Conservation (phyloP, 2,329 filamentous ascomycete genomes). For the Trichoderma arundinaceum region DNA sequence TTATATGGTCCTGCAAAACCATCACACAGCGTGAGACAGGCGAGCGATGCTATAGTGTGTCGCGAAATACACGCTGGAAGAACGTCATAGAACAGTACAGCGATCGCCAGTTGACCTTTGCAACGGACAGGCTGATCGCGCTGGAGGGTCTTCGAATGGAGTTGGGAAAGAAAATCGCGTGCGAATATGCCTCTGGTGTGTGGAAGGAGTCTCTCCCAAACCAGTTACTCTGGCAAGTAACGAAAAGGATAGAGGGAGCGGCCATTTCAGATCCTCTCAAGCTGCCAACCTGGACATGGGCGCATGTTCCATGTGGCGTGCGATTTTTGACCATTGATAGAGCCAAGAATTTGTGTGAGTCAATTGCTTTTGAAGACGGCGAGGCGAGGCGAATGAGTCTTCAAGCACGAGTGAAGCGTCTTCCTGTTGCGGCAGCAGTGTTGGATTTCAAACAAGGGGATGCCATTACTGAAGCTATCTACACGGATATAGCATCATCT, state of each 20-base stretch:
- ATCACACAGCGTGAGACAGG: slow-evolving; percentile 35
- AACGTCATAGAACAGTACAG: slow-evolving; percentile 33
- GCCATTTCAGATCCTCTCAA: slow-evolving; percentile 21
- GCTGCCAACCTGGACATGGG: slow-evolving; percentile 34
- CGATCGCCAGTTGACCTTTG: slow-evolving; percentile 32
- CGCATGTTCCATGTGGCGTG: slow-evolving; percentile 33
- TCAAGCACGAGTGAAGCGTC: slow-evolving; percentile 9
- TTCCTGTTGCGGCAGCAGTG: neutral
- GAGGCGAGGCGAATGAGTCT: slow-evolving; percentile 14
- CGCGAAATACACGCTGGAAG: slow-evolving; percentile 35
- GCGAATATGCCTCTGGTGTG: slow-evolving; percentile 31
- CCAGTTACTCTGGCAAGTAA: slow-evolving; percentile 34
- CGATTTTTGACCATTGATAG: slow-evolving; percentile 30
- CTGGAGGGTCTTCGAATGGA: slow-evolving; percentile 33
- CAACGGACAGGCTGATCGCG: slow-evolving; percentile 33
- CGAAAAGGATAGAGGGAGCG: slow-evolving; percentile 1
- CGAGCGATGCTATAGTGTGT: slow-evolving; percentile 34
- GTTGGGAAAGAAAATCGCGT: slow-evolving; percentile 29
- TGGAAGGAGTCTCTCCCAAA: slow-evolving; percentile 34
- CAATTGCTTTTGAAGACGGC: slow-evolving; percentile 4
- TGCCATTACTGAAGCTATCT: slow-evolving; percentile 8
- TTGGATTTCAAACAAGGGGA: neutral
- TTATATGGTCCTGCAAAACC: slow-evolving; percentile 35
- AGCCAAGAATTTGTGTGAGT: slow-evolving; percentile 32
- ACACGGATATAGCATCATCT: slow-evolving; percentile 27